A percentile compares a stretch with the other conserved stretches of the same genome.
Evolutionary conservation across 495 filamentous ascomycete species (phyloP).

Genomic region (Entonaema liquescens): DNA sequence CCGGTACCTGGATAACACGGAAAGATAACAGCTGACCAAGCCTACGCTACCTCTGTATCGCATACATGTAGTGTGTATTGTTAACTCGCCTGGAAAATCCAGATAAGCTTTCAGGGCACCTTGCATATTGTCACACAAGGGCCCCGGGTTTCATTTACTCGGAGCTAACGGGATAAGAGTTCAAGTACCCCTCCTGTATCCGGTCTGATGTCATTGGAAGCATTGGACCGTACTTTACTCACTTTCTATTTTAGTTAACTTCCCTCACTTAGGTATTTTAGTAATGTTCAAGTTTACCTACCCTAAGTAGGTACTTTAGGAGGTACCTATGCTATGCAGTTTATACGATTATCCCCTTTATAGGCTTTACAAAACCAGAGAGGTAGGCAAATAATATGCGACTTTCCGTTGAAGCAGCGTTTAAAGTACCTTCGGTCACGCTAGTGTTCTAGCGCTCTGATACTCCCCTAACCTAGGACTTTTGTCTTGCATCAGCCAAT

Average conservation of each 20-base stretch:
- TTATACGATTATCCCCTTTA: too few species aligned
- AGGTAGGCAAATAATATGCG: background rate
- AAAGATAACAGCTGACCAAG: slow-evolving; percentile 16
- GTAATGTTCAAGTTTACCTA: background rate
- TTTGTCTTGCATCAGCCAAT: slow-evolving; percentile 33
- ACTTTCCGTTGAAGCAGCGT: background rate
- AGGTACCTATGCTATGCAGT: too few species aligned
- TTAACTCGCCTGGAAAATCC: background rate
- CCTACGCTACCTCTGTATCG: background rate
- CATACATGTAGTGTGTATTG: too few species aligned
- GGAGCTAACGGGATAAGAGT: slow-evolving; percentile 3
- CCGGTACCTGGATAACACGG: slow-evolving; percentile 24
- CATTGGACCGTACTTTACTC: too few species aligned
- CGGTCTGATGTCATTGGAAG: slow-evolving; percentile 4
- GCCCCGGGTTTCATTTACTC: background rate
- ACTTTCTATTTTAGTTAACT: too few species aligned
- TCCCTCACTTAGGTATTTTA: too few species aligned
- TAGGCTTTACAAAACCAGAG: background rate
- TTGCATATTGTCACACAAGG: slow-evolving; percentile 4
- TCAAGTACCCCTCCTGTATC: background rate
- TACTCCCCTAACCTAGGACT: background rate
- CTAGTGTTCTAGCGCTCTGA: background rate
- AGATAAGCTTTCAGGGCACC: slow-evolving; percentile 9
- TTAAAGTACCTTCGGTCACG: background rate
- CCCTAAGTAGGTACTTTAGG: too few species aligned